These are phyloP conservation scores for Paramecium octaurelia DNA, from an alignment of 73 alveolate genomes.

Conservation along the genomic window DNA sequence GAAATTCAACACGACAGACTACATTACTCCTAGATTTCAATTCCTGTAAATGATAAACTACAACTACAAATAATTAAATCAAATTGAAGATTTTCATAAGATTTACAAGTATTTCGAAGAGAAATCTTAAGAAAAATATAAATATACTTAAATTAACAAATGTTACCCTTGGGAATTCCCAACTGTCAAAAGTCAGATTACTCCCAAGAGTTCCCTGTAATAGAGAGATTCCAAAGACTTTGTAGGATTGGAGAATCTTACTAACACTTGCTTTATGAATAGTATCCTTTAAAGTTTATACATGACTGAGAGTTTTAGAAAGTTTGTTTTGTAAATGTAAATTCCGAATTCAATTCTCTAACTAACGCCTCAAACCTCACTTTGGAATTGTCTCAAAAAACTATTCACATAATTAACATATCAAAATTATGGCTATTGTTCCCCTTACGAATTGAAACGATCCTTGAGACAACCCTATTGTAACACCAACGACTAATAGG, in stretches of 20 bases:
- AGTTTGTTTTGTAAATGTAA: background rate
- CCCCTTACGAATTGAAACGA: conserved; percentile 42
- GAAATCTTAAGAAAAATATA: background rate
- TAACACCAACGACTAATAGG: conserved; percentile 26
- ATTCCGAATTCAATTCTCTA: background rate
- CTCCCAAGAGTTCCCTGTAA: background rate
- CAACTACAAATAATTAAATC: background rate
- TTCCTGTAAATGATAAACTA: background rate
- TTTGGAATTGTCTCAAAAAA: background rate
- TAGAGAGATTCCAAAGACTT: background rate
- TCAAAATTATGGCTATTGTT: conserved; percentile 41
- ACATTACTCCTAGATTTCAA: background rate
- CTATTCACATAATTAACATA: conserved; percentile 2
- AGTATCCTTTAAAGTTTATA: background rate
- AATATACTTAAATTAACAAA: background rate
- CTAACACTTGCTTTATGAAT: conserved; percentile 20
- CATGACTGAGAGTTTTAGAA: background rate
- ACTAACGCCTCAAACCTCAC: background rate
- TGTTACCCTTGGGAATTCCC: background rate
- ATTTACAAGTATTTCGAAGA: background rate
- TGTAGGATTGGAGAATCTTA: conserved; percentile 25
- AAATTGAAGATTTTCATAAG: background rate
- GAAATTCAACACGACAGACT: background rate
- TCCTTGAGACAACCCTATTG: background rate
- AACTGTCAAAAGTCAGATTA: background rate